These are phyloP conservation scores for Carex pumila DNA, from an alignment of 176 grass and related monocot species.

Conservation along the genomic window DNA sequence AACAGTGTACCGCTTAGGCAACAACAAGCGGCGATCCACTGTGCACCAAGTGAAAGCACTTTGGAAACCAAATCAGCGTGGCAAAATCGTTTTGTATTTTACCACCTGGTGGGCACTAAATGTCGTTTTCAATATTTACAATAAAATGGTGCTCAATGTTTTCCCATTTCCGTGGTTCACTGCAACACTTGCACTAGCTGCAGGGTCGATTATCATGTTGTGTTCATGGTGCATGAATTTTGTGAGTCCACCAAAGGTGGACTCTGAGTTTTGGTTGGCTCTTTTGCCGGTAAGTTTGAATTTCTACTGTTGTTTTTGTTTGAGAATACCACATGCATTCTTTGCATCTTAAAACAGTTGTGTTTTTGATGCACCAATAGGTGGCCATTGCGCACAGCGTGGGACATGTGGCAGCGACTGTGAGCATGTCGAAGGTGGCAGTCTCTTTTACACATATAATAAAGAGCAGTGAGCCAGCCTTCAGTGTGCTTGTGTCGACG, in stretches of 20 bases:
- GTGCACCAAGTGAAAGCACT: slow-evolving; percentile 21
- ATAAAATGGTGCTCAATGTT: slow-evolving; percentile 85
- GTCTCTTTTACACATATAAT: slow-evolving; percentile 91
- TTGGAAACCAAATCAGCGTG: slow-evolving; percentile 19
- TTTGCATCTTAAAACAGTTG: background rate
- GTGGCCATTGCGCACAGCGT: slow-evolving; percentile 81
- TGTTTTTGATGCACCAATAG: background rate
- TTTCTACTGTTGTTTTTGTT: background rate
- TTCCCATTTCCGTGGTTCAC: slow-evolving; percentile 87
- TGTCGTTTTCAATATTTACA: slow-evolving; percentile 95
- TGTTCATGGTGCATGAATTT: slow-evolving; percentile 55
- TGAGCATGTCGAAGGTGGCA: slow-evolving; percentile 92
- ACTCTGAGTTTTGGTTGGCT: slow-evolving; percentile 69
- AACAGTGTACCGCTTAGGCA: slow-evolving; percentile 21
- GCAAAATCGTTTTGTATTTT: slow-evolving; percentile 81
- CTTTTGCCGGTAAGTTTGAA: slow-evolving; percentile 48
- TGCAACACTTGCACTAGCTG: slow-evolving; percentile 69
- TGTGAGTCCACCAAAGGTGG: slow-evolving; percentile 47
- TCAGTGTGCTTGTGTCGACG: slow-evolving; percentile 68
- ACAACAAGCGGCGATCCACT: slow-evolving; percentile 17
- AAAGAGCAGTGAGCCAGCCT: slow-evolving; percentile 87
- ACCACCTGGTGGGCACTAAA: slow-evolving; percentile 90
- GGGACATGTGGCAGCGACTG: slow-evolving; percentile 81
- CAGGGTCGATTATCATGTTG: slow-evolving; percentile 87
- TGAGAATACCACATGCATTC: background rate